Percentiles rank a stretch among this genome's conserved stretches.
These are phyloP conservation scores for Gnomoniopsis sp. DNA, from an alignment of 2,329 filamentous ascomycete genomes.

Conservation along the genomic window DNA sequence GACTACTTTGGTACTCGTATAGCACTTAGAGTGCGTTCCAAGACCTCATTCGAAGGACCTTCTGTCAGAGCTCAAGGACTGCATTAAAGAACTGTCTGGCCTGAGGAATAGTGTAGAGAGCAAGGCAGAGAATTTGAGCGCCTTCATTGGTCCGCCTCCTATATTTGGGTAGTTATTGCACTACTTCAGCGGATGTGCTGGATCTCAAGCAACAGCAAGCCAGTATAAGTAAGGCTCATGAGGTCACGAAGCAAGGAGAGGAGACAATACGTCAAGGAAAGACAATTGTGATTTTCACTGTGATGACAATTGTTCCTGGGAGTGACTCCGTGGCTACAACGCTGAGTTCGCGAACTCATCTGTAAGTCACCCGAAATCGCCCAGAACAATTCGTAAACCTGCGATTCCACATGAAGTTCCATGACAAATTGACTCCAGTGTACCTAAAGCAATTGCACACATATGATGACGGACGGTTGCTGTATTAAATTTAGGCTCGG, in stretches of 20 bases:
- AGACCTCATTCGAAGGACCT: slow-evolving; percentile 26
- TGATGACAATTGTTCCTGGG: slow-evolving; percentile 44
- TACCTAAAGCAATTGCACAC: too few relatives aligned
- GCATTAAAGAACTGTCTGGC: slow-evolving; percentile 31
- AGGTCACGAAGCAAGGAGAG: slow-evolving; percentile 33
- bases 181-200: slow-evolving; percentile 36
- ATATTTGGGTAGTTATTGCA: background rate
- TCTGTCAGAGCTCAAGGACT: slow-evolving; percentile 22
- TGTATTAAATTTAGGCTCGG: too few relatives aligned
- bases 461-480: too few relatives aligned
- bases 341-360: too few relatives aligned
- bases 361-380: too few relatives aligned
- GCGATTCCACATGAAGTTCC: too few relatives aligned
- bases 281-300: slow-evolving; percentile 42
- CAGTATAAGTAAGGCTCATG: slow-evolving; percentile 39
- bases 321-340: slow-evolving; percentile 14
- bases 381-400: too few relatives aligned
- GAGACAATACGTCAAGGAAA: slow-evolving; percentile 38
- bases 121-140: slow-evolving; percentile 31
- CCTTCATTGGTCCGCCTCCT: background rate
- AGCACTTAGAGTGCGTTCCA: slow-evolving; percentile 27
- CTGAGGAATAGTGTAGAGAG: slow-evolving; percentile 28
- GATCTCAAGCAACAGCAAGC: slow-evolving; percentile 44
- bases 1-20: too few relatives aligned
- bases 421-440: too few relatives aligned